Percentiles rank a stretch among this genome's conserved stretches.
These are phyloP conservation scores for Pinus tabuliformis DNA, from an alignment of 75 land plant genomes.

Conservation along the genomic window DNA sequence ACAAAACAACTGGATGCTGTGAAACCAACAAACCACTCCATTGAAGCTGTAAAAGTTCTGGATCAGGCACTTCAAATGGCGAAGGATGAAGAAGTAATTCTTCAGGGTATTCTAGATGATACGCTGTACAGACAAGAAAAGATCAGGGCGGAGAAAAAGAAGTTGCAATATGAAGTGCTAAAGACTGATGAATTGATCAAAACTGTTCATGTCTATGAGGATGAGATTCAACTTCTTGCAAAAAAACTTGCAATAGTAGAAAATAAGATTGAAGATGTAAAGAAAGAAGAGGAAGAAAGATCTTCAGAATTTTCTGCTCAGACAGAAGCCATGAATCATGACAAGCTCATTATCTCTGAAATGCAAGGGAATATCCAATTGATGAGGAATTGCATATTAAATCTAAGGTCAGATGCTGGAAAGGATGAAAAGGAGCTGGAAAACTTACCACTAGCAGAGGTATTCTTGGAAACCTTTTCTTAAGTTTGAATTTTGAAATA, in stretches of 20 bases:
- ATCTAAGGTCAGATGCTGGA: neutral
- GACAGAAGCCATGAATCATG: conserved; percentile 14
- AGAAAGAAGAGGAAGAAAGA: neutral
- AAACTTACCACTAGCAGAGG: neutral
- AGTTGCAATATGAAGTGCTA: neutral
- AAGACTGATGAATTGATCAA: conserved; percentile 8
- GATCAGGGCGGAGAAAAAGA: neutral
- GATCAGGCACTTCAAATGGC: conserved; percentile 9
- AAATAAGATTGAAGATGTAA: conserved; percentile 9
- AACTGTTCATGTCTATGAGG: conserved; percentile 1
- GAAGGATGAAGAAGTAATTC: conserved; percentile 11
- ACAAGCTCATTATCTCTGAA: conserved; percentile 6
- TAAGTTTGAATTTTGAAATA: neutral
- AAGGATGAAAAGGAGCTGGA: conserved; percentile 13
- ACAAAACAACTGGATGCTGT: neutral
- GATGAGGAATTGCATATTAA: neutral
- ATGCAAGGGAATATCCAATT: conserved; percentile 5
- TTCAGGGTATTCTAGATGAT: conserved; percentile 12
- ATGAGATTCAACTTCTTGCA: conserved; percentile 7
- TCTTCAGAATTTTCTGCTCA: neutral
- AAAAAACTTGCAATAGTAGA: neutral
- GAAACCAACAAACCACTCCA: neutral
- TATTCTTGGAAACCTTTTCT: conserved; percentile 1
- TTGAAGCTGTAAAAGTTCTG: neutral
- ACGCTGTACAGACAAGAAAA: conserved; percentile 8